Evolutionary conservation across 441 rosid species (phyloP).

Genomic region (Adansonia grandidieri): DNA sequence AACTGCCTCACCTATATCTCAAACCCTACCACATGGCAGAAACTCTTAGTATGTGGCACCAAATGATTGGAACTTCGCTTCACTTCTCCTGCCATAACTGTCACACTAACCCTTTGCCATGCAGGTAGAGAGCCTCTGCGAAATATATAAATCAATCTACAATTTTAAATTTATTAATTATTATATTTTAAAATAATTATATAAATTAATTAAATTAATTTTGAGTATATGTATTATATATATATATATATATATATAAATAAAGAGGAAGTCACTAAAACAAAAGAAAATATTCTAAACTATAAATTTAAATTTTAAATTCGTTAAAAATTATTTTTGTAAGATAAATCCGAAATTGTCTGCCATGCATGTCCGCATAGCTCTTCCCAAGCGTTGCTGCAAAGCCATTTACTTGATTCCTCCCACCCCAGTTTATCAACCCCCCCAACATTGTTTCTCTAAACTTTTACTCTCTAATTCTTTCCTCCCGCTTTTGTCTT

Average conservation of each 20-base stretch:
- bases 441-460: background rate
- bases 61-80: background rate
- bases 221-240: background rate
- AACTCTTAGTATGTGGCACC: background rate
- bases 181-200: too few species aligned
- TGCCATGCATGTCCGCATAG: background rate
- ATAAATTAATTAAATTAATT: too few species aligned
- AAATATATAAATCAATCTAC: too few species aligned
- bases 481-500: background rate
- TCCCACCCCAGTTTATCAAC: background rate
- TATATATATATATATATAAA: background rate
- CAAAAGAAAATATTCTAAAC: too few species aligned
- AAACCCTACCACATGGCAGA: background rate
- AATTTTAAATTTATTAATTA: too few species aligned
- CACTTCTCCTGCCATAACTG: background rate
- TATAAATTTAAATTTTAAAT: too few species aligned
- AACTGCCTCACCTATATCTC: background rate
- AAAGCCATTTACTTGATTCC: background rate
- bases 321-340: too few species aligned
- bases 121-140: background rate
- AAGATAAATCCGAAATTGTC: too few species aligned
- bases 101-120: background rate
- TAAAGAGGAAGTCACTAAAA: too few species aligned
- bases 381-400: conserved; percentile 21
- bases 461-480: background rate